Evolutionary conservation across 768 basidiomycete species (phyloP), one percentile per base, ranked within the genome.

Genomic region (Stropharia rugosoannulata): DNA sequence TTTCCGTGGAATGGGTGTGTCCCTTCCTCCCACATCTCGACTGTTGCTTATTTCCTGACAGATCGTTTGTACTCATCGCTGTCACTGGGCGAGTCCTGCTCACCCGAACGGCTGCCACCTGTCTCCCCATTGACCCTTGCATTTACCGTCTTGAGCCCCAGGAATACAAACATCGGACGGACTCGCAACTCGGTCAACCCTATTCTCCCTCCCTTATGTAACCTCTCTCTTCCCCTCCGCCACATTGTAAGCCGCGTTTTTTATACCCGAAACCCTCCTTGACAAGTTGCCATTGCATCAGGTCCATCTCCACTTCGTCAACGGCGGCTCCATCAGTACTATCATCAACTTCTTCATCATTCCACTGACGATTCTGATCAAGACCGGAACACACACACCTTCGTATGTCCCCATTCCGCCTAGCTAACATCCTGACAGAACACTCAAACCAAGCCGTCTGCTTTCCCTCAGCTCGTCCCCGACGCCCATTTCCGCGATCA

Each of bases 1-100:
- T 65, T 65, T 50, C 62, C 64, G 1, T 19, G 49, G 25, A 36
- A 53, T 16, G 62, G 64, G 64, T 63, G 60, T 41, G 62, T 63
- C 10, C 36, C 7, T 12, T 32, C 12, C 37, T 36, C 3, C 10
- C 35, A 3, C 11, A 5, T 35, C 13, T 5, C 7, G 3, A 8
- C 6, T 4, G 12, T 10, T 47, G 38, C 39, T 56, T 25, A 39
- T 37, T 8, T n/a, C 49, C 47, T 11, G 16, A 15, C 39, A 65
- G 64, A 13, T 27, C 46, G 15, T 65, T 54, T 25, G 55, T 48
- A 3, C 15, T 66, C 25, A 57, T 51, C 32, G 62, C 62, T 10
- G 62, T 66, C 19, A 57, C 46, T 41, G 62, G 62, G 61, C 63
- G 50, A 45, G 62, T 57, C 27, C 38, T 45, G 27, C 16, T 22